Evolutionary conservation across 306 rosid species (phyloP).

Genomic region (Quercus parvula): DNA sequence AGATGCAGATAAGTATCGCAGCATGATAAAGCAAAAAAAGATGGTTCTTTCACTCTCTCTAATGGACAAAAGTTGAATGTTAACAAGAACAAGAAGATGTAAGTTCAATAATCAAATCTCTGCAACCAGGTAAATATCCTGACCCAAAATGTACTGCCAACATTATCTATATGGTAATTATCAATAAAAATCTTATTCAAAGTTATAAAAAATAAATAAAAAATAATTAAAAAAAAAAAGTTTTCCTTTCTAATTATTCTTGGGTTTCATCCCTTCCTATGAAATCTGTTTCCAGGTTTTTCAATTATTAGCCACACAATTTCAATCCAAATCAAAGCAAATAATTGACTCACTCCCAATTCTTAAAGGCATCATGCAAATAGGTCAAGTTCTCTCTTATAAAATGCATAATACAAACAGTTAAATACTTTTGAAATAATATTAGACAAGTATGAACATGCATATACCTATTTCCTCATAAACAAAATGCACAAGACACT

Average conservation of each 20-base stretch:
- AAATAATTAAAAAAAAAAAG: too few relatives aligned
- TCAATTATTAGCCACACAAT: not conserved
- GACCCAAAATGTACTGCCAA: not conserved
- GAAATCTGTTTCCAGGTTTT: not conserved
- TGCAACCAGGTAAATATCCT: slow-evolving; percentile 2
- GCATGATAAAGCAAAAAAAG: slow-evolving; percentile 12
- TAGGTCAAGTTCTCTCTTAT: slow-evolving; percentile 1
- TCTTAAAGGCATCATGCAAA: not conserved
- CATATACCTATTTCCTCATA: not conserved
- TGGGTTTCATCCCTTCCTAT: slow-evolving; percentile 5
- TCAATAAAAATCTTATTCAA: not conserved
- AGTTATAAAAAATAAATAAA: not conserved
- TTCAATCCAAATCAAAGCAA: not conserved
- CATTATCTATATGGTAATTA: slow-evolving; percentile 2
- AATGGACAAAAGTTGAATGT: not conserved
- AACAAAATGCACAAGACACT: not conserved
- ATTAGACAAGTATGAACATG: slow-evolving; percentile 1
- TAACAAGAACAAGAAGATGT: slow-evolving; percentile 5
- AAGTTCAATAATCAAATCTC: not conserved
- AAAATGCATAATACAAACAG: not conserved
- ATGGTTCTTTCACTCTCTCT: not conserved
- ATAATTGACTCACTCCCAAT: not conserved
- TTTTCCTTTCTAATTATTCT: not conserved
- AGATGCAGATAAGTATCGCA: slow-evolving; percentile 22
- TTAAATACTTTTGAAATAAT: not conserved